Percentiles rank a stretch among this genome's conserved stretches.
These are phyloP conservation scores for Macrocybe gigantea DNA, from an alignment of 768 basidiomycete genomes.

Conservation along the genomic window DNA sequence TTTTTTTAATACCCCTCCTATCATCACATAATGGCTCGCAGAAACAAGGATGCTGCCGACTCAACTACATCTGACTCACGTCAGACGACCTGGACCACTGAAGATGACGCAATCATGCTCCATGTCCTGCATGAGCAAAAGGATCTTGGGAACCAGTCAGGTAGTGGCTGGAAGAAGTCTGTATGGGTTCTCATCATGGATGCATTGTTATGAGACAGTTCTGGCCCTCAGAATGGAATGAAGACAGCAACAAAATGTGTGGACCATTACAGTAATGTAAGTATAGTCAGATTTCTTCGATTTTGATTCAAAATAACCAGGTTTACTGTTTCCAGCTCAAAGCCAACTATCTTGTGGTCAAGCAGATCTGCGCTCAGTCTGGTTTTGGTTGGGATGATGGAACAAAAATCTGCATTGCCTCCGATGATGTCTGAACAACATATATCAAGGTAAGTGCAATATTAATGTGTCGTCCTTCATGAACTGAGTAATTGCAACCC, in stretches of 20 bases:
- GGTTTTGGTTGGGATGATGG: slow-evolving; percentile 9
- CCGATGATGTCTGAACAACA: slow-evolving; percentile 1
- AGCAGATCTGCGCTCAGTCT: neutral
- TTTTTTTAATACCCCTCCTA: too few species aligned
- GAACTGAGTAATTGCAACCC: neutral
- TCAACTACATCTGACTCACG: too few species aligned
- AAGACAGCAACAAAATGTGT: slow-evolving; percentile 3
- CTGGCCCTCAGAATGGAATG: neutral
- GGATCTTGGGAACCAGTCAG: slow-evolving; percentile 3
- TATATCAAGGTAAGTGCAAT: slow-evolving; percentile 1
- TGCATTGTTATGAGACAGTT: neutral
- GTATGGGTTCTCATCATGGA: neutral
- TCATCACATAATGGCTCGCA: too few species aligned
- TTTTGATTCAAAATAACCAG: neutral
- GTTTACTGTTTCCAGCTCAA: slow-evolving; percentile 3
- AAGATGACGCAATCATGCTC: neutral
- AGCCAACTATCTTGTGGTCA: slow-evolving; percentile 2
- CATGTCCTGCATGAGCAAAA: neutral
- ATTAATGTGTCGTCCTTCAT: neutral
- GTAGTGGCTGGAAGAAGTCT: slow-evolving; percentile 1
- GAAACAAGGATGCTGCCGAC: too few species aligned
- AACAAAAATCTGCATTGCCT: slow-evolving; percentile 11
- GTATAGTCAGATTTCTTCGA: neutral
- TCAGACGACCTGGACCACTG: slow-evolving; percentile 1
- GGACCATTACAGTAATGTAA: slow-evolving; percentile 3